Base-by-base conservation (phyloP, 73 alveolate genomes). In the Vitrella brassicaformis region DNA sequence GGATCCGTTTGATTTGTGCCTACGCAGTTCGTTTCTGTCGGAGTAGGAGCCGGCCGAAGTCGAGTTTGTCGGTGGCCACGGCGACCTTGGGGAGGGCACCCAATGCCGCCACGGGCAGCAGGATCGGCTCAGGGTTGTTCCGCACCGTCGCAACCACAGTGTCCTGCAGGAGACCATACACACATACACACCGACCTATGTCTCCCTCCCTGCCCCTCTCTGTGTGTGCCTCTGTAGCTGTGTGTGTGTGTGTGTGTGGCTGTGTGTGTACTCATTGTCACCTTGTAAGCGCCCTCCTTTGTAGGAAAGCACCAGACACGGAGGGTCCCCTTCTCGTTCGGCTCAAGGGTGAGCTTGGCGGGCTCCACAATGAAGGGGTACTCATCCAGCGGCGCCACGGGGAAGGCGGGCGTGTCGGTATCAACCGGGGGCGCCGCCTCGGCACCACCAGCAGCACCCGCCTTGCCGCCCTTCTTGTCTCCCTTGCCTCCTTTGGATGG, bases 121-220 rank as follows among this genome's bases (percentile, higher is more conserved):
- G 88, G 14, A 92, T 94, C 14, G 98, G 97, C 74, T 89, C 93
- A 0, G 98, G 98, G 72, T 91, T 91, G 85, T 94, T 97, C 71
- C 90, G 89, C 74, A 94, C 89, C 71, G 87, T 75, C 71, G 94
- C 87, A 39, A 94, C 92, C 73, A 94, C 80, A 74, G 86, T 94
- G 86, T 94, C 98, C 69, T n/a, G n/a, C n/a, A n/a, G n/a, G n/a
- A n/a, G n/a, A n/a, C n/a, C n/a, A n/a, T n/a, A n/a, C n/a, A n/a
- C n/a, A n/a, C n/a, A n/a, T n/a, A n/a, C n/a, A n/a, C n/a, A n/a
- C n/a, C n/a, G n/a, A n/a, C n/a, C n/a, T n/a, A n/a, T n/a, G n/a
- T n/a, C n/a, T n/a, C n/a, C n/a, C n/a, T n/a, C n/a, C n/a, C n/a
- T n/a, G n/a, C n/a, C n/a, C n/a, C n/a, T n/a, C n/a, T n/a, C n/a